These are phyloP conservation scores for Sesbania bispinosa DNA, from an alignment of 306 rosid species.

Conservation along the genomic window DNA sequence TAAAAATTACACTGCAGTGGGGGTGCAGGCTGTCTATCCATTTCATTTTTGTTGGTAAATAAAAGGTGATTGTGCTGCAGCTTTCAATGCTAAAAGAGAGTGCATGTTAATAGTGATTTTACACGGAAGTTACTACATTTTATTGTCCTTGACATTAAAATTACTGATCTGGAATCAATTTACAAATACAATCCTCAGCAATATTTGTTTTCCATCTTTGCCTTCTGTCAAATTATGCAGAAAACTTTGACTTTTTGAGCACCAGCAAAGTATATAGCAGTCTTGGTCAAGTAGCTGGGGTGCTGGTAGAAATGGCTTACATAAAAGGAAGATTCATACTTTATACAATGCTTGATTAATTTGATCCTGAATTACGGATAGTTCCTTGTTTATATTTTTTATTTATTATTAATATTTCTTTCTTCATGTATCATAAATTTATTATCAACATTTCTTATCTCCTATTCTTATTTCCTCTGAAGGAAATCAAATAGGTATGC, in stretches of 20 bases:
- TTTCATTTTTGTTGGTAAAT: neutral
- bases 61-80: neutral
- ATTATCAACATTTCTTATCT: neutral
- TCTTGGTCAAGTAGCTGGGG: constrained; percentile 3
- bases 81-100: constrained; percentile 2
- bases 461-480: neutral
- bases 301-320: neutral
- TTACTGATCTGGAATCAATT: neutral
- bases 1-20: neutral
- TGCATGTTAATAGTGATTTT: neutral
- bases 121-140: neutral
- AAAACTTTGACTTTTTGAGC: neutral
- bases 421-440: neutral
- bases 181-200: neutral
- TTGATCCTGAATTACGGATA: neutral
- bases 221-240: neutral
- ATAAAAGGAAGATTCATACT: neutral
- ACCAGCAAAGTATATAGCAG: neutral
- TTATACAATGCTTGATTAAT: constrained; percentile 4
- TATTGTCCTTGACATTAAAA: neutral
- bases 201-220: neutral
- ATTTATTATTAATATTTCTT: neutral
- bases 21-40: neutral
- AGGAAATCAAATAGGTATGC: neutral
- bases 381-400: neutral